Percentiles rank a stretch among this genome's conserved stretches.
Conservation (phyloP, 257 asterid genomes). For the Primulina eburnea region DNA sequence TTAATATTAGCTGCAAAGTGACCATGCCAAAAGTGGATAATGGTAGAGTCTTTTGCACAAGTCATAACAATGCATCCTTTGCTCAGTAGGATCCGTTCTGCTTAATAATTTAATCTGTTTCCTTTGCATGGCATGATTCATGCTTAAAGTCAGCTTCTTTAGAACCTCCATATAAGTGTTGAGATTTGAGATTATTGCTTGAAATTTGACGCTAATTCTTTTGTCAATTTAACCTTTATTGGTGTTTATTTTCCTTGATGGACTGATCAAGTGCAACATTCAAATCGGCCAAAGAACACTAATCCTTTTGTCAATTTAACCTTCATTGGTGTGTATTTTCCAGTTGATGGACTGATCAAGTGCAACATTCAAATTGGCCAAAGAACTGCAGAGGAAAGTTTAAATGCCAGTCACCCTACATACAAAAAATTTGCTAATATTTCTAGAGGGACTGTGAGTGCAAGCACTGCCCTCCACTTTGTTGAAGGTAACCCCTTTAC, state of each 20-base stretch:
- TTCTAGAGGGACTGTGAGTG: slow-evolving; percentile 50
- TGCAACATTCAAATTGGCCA: slow-evolving; percentile 58
- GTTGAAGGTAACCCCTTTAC: slow-evolving; percentile 83
- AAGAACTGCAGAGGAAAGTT: slow-evolving; percentile 31
- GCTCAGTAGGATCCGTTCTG: not conserved
- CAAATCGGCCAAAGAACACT: slow-evolving; percentile 36
- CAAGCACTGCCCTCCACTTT: slow-evolving; percentile 54
- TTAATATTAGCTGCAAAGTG: not conserved
- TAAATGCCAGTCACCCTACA: slow-evolving; percentile 39
- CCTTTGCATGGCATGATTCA: not conserved
- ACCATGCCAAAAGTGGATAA: not conserved
- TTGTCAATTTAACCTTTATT: slow-evolving; percentile 20
- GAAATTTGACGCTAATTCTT: not conserved
- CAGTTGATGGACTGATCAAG: slow-evolving; percentile 88
- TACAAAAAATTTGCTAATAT: slow-evolving; percentile 39
- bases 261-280: slow-evolving; percentile 68
- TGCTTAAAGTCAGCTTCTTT: slow-evolving; percentile 3
- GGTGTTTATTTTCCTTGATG: slow-evolving; percentile 54
- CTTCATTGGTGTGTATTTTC: slow-evolving; percentile 22
- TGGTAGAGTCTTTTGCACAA: not conserved
- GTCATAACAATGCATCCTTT: not conserved
- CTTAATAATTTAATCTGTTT: not conserved
- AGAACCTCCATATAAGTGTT: not conserved
- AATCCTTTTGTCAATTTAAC: slow-evolving; percentile 13
- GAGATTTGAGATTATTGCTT: not conserved